Conservation (phyloP, 805 yeast species). For the Teunomyces funiuensis region DNA sequence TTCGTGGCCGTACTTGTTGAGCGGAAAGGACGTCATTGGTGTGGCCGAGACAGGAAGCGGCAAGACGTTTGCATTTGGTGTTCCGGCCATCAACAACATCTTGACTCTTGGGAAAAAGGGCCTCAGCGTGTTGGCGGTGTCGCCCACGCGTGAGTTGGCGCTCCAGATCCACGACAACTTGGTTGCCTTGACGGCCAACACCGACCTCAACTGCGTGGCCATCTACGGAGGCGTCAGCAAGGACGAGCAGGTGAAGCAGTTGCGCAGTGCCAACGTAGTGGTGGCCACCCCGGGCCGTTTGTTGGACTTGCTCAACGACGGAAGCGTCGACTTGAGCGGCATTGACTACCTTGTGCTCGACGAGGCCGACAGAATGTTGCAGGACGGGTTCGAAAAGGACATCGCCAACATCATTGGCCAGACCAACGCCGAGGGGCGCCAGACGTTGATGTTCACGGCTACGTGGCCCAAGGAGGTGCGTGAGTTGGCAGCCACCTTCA, state of each 20-base stretch:
- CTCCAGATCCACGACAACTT: slow-evolving; percentile 88
- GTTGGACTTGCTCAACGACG: slow-evolving; percentile 86
- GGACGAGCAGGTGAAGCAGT: slow-evolving; percentile 77
- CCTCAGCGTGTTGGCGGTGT: slow-evolving; percentile 76
- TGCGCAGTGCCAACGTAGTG: slow-evolving; percentile 70
- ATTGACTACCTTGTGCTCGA: slow-evolving; percentile 85
- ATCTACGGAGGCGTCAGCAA: slow-evolving; percentile 98
- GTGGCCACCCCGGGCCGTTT: slow-evolving; percentile 99
- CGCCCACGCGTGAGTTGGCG: slow-evolving; percentile 98
- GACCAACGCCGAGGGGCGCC: slow-evolving; percentile 56
- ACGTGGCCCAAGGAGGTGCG: slow-evolving; percentile 99
- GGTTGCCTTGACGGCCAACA: slow-evolving; percentile 58
- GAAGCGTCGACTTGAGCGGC: slow-evolving; percentile 64
- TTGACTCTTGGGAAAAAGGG: slow-evolving; percentile 47
- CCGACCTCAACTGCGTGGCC: slow-evolving; percentile 72
- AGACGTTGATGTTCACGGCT: slow-evolving; percentile 98
- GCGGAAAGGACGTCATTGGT: slow-evolving; percentile 85
- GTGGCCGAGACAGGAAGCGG: slow-evolving; percentile 99
- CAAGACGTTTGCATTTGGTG: slow-evolving; percentile 95
- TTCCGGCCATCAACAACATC: slow-evolving; percentile 86
- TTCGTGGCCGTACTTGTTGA: slow-evolving; percentile 87
- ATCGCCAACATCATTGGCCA: slow-evolving; percentile 77
- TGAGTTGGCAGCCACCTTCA: slow-evolving; percentile 81
- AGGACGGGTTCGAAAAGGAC: slow-evolving; percentile 97
- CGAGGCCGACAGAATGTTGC: slow-evolving; percentile 99